phyloP scores from a whole-genome alignment of 1,284 basidiomycete species.

The Earliella scabrosa region DNA sequence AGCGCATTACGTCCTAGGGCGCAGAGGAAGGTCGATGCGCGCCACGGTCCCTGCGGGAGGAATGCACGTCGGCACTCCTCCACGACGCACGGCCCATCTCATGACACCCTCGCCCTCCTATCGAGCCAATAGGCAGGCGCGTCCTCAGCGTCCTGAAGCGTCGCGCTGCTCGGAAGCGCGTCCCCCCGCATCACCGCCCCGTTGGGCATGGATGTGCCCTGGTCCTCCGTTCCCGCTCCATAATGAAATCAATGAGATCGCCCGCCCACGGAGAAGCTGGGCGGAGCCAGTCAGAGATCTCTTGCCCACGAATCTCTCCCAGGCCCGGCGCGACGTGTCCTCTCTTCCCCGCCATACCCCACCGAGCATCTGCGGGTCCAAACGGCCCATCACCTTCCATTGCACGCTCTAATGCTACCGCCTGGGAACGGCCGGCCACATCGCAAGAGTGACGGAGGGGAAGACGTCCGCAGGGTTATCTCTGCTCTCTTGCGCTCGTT shows the following conservation, averaged over 20 bases:
- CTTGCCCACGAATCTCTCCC: not conserved
- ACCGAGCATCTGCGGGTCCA: too few relatives aligned
- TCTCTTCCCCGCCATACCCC: not conserved
- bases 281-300: not conserved
- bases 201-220: not conserved
- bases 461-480: not conserved
- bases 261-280: not conserved
- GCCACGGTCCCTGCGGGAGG: too few relatives aligned
- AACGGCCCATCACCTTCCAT: too few relatives aligned
- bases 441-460: not conserved
- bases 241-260: not conserved
- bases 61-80: not conserved
- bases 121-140: not conserved
- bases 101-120: not conserved
- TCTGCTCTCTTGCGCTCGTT: not conserved
- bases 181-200: not conserved
- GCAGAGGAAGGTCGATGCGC: too few relatives aligned
- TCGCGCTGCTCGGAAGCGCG: not conserved
- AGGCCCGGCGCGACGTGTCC: not conserved
- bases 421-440: not conserved
- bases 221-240: not conserved
- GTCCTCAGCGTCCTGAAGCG: not conserved
- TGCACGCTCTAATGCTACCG: too few relatives aligned
- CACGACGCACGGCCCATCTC: not conserved
- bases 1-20: constrained; percentile 4